Evolutionary conservation across 331 rosid genomes (phyloP), one percentile per base, ranked within the genome.

Genomic region (Quercus lobata): DNA sequence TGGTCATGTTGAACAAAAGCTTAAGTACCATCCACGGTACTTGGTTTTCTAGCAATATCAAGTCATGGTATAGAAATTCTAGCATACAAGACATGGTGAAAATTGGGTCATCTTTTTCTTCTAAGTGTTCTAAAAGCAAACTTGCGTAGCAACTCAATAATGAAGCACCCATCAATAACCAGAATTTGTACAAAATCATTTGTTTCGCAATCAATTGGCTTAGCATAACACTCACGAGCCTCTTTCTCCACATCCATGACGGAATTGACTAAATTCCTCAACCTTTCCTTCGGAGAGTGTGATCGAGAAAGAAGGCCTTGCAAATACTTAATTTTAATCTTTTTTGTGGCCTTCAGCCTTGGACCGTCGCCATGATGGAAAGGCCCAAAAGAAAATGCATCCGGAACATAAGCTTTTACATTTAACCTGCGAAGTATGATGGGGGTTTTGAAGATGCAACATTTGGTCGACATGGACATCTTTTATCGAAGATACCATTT

Each of bases 91-190:
- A 2, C 53, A 1, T 21, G 55, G 4, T 27, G 74, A 81, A 73
- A 24, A 84, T 32, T 0, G 80, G 85, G 57, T 84, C 88, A 4
- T 77, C 15, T 1, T 3, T 0, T 1, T 69, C 73, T n/a, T n/a
- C n/a, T n/a, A n/a, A n/a, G n/a, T n/a, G n/a, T n/a, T n/a, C n/a
- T n/a, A n/a, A n/a, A n/a, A n/a, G n/a, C n/a, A n/a, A n/a, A n/a
- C 55, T n/a, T 80, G 8, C 77, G 84, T 8, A 84, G 77, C 4
- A 80, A n/a, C 27, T 84, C 84, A 0, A 84, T 29, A n/a, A 84
- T 6, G 44, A 84, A 84, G 72, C 84, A 80, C 32, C 87, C 82
- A 8, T 84, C 87, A 5, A 80, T 18, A 2, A 84, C 53, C 32
- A 84, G 17, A 69, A 80, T 58, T 34, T 69, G 19, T 15, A 80